phyloP scores from a whole-genome alignment of 208 protist species.

The Crithidia brevicula region DNA sequence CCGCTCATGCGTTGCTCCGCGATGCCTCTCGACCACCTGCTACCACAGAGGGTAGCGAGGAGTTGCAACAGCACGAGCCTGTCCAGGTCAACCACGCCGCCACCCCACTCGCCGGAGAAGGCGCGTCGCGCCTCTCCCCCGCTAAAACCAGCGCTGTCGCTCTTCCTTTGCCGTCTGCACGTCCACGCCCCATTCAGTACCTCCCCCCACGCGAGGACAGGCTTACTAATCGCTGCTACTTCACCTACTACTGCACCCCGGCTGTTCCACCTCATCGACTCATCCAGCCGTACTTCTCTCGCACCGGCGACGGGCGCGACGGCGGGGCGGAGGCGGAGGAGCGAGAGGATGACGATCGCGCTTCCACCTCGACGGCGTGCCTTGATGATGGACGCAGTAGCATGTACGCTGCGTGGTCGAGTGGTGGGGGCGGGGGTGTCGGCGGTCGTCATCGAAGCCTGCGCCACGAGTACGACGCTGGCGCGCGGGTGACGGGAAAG shows the following conservation, averaged over 20 bases:
- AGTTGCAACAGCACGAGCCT: too few species aligned
- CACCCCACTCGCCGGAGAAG: too few species aligned
- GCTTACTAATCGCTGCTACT: slow-evolving; percentile 34
- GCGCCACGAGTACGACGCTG: neutral
- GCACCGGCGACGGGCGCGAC: neutral
- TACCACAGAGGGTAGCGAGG: too few species aligned
- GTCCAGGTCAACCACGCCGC: too few species aligned
- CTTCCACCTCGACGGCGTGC: neutral
- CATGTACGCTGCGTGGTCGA: neutral
- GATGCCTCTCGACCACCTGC: too few species aligned
- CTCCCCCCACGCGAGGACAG: slow-evolving; percentile 20
- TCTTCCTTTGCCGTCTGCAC: neutral
- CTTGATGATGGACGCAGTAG: slow-evolving; percentile 7
- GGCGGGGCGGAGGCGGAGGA: neutral
- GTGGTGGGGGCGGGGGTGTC: neutral
- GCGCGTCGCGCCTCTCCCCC: neutral
- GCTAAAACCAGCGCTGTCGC: neutral
- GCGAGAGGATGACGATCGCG: neutral
- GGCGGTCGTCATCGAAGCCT: neutral
- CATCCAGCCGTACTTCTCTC: slow-evolving; percentile 22
- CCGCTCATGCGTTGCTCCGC: too few species aligned
- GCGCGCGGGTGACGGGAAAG: slow-evolving; percentile 4
- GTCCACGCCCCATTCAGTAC: slow-evolving; percentile 7
- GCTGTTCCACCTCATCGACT: slow-evolving; percentile 20
- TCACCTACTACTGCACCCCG: slow-evolving; percentile 20